These are phyloP conservation scores for Colletotrichum costaricense DNA, from an alignment of 2,329 filamentous ascomycete species.

Conservation along the genomic window DNA sequence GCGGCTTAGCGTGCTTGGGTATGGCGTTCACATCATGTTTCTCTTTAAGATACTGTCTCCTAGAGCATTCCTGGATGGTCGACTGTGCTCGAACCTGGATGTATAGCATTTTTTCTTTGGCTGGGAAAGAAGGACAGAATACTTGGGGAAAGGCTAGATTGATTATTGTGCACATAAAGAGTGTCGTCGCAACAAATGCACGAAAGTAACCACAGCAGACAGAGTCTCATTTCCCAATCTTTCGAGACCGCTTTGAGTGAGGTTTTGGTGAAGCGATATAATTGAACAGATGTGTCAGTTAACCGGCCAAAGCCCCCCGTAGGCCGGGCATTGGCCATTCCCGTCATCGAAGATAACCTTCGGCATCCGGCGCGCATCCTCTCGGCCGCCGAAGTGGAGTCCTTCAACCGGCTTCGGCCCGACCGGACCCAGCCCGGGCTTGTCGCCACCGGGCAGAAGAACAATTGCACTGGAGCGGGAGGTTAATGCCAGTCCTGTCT, in stretches of 20 bases:
- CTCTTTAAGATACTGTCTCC: not conserved
- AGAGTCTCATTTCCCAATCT: not conserved
- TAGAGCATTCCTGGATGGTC: not conserved
- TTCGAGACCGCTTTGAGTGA: not conserved
- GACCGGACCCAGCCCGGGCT: too few relatives aligned
- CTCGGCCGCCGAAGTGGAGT: not conserved
- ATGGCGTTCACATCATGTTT: not conserved
- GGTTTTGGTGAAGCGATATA: not conserved
- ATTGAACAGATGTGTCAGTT: too few relatives aligned
- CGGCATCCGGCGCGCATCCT: not conserved
- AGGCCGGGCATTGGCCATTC: not conserved
- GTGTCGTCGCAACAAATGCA: not conserved
- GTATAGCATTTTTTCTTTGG: constrained; percentile 4
- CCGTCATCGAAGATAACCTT: not conserved
- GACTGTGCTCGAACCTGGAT: not conserved
- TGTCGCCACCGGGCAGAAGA: not conserved
- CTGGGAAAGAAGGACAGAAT: not conserved
- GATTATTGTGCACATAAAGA: not conserved
- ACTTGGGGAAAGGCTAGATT: constrained; percentile 9
- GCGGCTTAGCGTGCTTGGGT: not conserved
- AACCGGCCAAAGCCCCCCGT: not conserved
- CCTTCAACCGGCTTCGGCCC: not conserved
- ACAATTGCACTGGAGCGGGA: not conserved
- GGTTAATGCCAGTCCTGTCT: too few relatives aligned
- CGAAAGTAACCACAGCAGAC: not conserved